phyloP scores from a whole-genome alignment of 495 filamentous ascomycete species.

The Talaromyces stipitatus region DNA sequence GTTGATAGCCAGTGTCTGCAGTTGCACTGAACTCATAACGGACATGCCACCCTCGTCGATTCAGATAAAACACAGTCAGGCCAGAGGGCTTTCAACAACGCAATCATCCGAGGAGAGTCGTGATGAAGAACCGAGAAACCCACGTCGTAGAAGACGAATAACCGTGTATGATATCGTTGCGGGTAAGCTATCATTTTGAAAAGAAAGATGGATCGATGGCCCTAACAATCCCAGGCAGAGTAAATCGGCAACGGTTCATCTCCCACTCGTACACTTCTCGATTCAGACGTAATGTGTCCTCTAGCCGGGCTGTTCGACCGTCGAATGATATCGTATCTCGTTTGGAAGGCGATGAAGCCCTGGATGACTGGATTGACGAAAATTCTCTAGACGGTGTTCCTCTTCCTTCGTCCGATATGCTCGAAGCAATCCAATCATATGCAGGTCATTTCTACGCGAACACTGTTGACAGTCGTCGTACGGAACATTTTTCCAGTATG shows the following conservation, averaged over 20 bases:
- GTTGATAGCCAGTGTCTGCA: too few relatives aligned
- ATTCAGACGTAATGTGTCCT: conserved; percentile 45
- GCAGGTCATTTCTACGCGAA: conserved; percentile 61
- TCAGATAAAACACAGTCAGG: conserved; percentile 15
- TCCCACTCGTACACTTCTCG: conserved; percentile 27
- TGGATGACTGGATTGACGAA: neutral
- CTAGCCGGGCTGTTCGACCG: conserved; percentile 42
- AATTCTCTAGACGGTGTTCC: conserved; percentile 19
- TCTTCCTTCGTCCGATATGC: conserved; percentile 64
- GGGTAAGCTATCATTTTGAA: conserved; percentile 35
- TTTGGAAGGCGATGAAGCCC: neutral
- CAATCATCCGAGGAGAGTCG: neutral
- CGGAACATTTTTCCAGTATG: conserved; percentile 56
- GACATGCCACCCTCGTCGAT: neutral
- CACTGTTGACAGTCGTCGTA: conserved; percentile 21
- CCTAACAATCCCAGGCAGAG: conserved; percentile 36
- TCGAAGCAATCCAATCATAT: conserved; percentile 72
- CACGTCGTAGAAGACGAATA: conserved; percentile 18
- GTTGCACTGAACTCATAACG: neutral
- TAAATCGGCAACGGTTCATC: conserved; percentile 37
- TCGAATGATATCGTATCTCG: conserved; percentile 74
- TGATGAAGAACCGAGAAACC: conserved; percentile 1
- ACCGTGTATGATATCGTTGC: conserved; percentile 78
- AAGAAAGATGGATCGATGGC: neutral
- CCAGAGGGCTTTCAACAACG: conserved; percentile 10